These are phyloP conservation scores for Lepidium sativum DNA, from an alignment of 345 rosid species.

Conservation along the genomic window DNA sequence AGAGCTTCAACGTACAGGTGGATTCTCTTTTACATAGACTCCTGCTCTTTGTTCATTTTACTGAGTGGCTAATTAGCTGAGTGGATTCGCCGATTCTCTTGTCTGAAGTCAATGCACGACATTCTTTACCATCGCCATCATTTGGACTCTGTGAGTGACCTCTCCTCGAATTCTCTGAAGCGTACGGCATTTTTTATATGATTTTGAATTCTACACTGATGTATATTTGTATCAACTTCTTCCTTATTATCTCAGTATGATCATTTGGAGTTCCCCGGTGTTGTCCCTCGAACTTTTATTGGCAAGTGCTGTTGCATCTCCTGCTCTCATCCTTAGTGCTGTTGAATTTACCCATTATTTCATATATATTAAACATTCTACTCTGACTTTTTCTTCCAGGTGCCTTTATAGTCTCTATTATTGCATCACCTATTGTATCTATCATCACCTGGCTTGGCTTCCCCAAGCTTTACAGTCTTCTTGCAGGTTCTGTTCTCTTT, in stretches of 20 bases:
- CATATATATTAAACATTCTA: neutral
- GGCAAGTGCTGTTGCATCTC: slow-evolving; percentile 30
- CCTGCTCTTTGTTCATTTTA: neutral
- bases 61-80: neutral
- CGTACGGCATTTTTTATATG: neutral
- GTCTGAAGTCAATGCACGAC: slow-evolving; percentile 83
- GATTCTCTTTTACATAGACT: neutral
- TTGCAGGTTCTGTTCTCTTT: slow-evolving; percentile 43
- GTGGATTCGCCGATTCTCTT: neutral
- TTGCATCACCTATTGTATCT: slow-evolving; percentile 57
- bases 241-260: slow-evolving; percentile 49
- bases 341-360: neutral
- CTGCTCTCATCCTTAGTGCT: neutral
- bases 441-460: slow-evolving; percentile 45
- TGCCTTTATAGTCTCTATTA: slow-evolving; percentile 57
- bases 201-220: neutral
- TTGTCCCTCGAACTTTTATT: slow-evolving; percentile 92
- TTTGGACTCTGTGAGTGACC: slow-evolving; percentile 56
- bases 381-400: slow-evolving; percentile 36
- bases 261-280: slow-evolving; percentile 96
- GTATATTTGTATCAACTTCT: neutral
- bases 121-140: slow-evolving; percentile 65
- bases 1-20: slow-evolving; percentile 95
- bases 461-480: slow-evolving; percentile 64
- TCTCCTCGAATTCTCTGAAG: neutral